Conservation (phyloP, 2,329 filamentous ascomycete genomes). For the Septoria petroselini region DNA sequence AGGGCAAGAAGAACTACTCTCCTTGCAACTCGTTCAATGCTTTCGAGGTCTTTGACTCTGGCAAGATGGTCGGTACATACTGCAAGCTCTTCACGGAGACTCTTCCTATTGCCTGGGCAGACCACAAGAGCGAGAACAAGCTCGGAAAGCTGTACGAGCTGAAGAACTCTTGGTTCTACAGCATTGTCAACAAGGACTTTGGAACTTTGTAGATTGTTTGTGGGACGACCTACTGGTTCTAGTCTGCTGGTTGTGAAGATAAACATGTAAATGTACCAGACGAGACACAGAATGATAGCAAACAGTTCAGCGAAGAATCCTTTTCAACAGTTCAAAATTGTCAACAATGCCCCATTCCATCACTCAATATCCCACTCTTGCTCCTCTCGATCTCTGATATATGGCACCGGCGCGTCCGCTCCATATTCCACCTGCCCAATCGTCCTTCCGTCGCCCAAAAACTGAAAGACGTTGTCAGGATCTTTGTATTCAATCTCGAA, state of each 20-base stretch:
- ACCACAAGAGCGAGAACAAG: slow-evolving; percentile 3
- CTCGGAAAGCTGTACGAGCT: slow-evolving; percentile 9
- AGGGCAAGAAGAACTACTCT: slow-evolving; percentile 23
- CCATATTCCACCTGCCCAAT: slow-evolving; percentile 27
- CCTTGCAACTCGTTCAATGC: slow-evolving; percentile 36
- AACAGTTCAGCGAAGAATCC: too few relatives aligned
- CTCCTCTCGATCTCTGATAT: slow-evolving; percentile 23
- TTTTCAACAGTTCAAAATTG: too few relatives aligned
- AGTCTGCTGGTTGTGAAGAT: too few relatives aligned
- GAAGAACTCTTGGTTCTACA: slow-evolving; percentile 15
- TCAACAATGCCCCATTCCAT: too few relatives aligned
- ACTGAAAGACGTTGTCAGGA: slow-evolving; percentile 43
- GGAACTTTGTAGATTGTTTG: slow-evolving; percentile 6
- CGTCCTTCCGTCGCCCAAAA: slow-evolving; percentile 50
- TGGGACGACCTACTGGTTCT: too few relatives aligned
- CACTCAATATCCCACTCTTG: slow-evolving; percentile 24
- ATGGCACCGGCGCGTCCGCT: slow-evolving; percentile 21
- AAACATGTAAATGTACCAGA: too few relatives aligned
- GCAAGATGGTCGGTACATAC: slow-evolving; percentile 32
- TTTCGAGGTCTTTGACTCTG: slow-evolving; percentile 32
- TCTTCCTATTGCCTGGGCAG: slow-evolving; percentile 2
- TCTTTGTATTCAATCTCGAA: slow-evolving; percentile 48
- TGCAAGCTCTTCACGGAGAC: slow-evolving; percentile 31
- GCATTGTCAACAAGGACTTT: slow-evolving; percentile 8
- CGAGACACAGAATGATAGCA: too few relatives aligned